phyloP scores from a whole-genome alignment of 805 yeast species.

The Komagataella pseudopastoris region DNA sequence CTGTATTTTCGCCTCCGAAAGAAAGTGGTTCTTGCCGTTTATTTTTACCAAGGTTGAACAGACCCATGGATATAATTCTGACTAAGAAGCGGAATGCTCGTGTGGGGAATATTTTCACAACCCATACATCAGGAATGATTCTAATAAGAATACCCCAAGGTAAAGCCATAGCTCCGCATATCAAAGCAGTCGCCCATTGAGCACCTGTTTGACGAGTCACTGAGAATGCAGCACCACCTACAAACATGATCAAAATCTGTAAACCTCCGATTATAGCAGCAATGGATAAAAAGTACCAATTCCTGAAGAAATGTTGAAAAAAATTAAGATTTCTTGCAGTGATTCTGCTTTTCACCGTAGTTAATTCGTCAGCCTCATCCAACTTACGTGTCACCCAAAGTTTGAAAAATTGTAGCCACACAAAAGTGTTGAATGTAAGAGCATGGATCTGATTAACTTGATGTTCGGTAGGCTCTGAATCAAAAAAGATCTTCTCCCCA shows the following conservation, averaged over 20 bases:
- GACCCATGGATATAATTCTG: conserved; percentile 7
- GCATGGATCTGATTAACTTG: conserved; percentile 56
- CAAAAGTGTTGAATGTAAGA: conserved; percentile 89
- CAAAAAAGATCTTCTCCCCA: conserved; percentile 49
- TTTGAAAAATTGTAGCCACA: conserved; percentile 95
- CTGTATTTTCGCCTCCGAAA: not conserved
- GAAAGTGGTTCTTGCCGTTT: not conserved
- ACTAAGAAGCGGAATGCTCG: conserved; percentile 24
- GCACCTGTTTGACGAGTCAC: conserved; percentile 66
- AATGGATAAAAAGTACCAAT: conserved; percentile 69
- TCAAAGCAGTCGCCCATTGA: conserved; percentile 82
- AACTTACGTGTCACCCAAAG: conserved; percentile 81
- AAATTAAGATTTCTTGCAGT: conserved; percentile 62
- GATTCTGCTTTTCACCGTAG: conserved; percentile 41
- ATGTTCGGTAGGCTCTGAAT: conserved; percentile 20
- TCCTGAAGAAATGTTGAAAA: conserved; percentile 68
- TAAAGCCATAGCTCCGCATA: conserved; percentile 68
- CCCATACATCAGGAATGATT: conserved; percentile 73
- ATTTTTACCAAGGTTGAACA: not conserved
- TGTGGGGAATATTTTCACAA: conserved; percentile 50
- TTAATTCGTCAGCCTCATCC: conserved; percentile 72
- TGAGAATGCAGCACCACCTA: conserved; percentile 93
- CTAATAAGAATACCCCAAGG: conserved; percentile 74
- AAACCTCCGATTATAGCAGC: conserved; percentile 64
- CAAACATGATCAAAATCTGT: conserved; percentile 87